phyloP scores from a whole-genome alignment of 768 basidiomycete species.

The Galerina marginata region DNA sequence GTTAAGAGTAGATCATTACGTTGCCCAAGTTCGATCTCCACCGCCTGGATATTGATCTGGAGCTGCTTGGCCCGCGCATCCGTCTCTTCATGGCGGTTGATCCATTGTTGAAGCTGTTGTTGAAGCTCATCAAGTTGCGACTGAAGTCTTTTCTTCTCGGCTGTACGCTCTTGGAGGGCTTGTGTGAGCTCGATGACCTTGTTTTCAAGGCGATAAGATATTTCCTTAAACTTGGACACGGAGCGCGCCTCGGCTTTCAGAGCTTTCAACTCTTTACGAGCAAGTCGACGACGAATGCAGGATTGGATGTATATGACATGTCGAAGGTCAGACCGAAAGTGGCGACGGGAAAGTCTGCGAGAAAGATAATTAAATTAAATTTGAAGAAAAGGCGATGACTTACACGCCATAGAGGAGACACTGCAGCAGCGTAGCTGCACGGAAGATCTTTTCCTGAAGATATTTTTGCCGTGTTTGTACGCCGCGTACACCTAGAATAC shows the following conservation, averaged over 20 bases:
- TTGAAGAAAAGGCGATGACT: conserved; percentile 29
- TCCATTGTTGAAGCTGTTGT: conserved; percentile 85
- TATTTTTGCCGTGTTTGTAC: conserved; percentile 67
- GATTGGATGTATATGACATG: conserved; percentile 89
- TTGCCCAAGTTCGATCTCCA: conserved; percentile 72
- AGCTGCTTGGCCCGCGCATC: conserved; percentile 76
- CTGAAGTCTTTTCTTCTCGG: conserved; percentile 89
- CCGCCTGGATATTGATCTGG: conserved; percentile 68
- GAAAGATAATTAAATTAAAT: conserved; percentile 13
- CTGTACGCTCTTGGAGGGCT: conserved; percentile 84
- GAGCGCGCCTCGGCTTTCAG: conserved; percentile 94
- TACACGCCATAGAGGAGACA: conserved; percentile 89
- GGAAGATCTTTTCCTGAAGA: conserved; percentile 55
- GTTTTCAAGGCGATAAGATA: conserved; percentile 96
- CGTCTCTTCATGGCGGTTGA: conserved; percentile 85
- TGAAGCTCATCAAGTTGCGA: conserved; percentile 79
- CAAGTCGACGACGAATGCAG: conserved; percentile 87
- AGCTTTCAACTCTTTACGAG: conserved; percentile 81
- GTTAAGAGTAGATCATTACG: conserved; percentile 75
- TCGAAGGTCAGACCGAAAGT: conserved; percentile 62
- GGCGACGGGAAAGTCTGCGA: conserved; percentile 57
- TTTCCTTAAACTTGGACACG: conserved; percentile 97
- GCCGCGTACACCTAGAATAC: conserved; percentile 70
- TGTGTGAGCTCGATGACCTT: conserved; percentile 99
- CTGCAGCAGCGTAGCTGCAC: conserved; percentile 79